These are phyloP conservation scores for Camellia japonica DNA, from an alignment of 148 eudicot genomes.

Conservation along the genomic window DNA sequence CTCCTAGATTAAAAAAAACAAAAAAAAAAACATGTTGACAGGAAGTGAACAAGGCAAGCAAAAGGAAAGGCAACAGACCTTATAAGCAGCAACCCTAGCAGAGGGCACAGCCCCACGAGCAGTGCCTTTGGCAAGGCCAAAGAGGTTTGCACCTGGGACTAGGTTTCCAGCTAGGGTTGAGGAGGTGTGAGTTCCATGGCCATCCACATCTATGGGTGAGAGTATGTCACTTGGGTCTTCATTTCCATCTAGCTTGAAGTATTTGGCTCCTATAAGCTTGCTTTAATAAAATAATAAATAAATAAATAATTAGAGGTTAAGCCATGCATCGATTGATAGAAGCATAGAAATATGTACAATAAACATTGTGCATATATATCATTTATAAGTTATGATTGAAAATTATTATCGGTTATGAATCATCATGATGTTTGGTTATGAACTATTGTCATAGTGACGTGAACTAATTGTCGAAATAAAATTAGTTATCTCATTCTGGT, in stretches of 20 bases:
- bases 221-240: conserved; percentile 60
- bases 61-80: conserved; percentile 44
- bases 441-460: no score
- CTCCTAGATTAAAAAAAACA: no score
- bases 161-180: conserved; percentile 57
- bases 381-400: no score
- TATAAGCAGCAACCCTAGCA: conserved; percentile 63
- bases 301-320: background rate
- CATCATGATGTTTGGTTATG: no score
- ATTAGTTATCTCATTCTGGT: no score
- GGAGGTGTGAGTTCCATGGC: conserved; percentile 83
- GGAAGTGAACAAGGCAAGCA: no score
- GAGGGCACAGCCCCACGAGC: conserved; percentile 71
- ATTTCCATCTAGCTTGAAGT: conserved; percentile 61
- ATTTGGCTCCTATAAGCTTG: conserved; percentile 81
- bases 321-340: no score
- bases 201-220: conserved; percentile 57
- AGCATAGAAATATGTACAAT: no score
- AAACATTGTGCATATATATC: no score
- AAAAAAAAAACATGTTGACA: no score
- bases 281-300: conserved; percentile 29
- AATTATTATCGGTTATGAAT: no score
- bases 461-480: no score
- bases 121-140: conserved; percentile 54
- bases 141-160: conserved; percentile 45